phyloP scores from a whole-genome alignment of 805 yeast species.

The Candida vaughaniae region DNA sequence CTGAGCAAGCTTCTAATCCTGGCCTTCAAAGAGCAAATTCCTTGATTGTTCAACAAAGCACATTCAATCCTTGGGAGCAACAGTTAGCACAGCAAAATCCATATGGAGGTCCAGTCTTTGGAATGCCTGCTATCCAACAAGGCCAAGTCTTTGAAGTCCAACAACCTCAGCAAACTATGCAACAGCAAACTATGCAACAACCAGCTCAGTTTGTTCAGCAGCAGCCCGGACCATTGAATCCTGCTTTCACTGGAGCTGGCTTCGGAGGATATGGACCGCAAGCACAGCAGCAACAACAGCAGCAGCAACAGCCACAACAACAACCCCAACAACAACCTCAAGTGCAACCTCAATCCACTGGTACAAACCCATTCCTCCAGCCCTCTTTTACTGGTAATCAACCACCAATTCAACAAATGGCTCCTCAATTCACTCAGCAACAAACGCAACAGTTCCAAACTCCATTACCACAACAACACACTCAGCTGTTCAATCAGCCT shows the following conservation, averaged over 20 bases:
- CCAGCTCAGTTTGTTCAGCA: slow-evolving; percentile 4
- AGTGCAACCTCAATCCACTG: slow-evolving; percentile 17
- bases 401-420: slow-evolving; percentile 11
- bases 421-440: slow-evolving; percentile 19
- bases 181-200: slow-evolving; percentile 6
- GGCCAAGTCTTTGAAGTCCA: slow-evolving; percentile 6
- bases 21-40: slow-evolving; percentile 20
- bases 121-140: slow-evolving; percentile 15
- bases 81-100: slow-evolving; percentile 8
- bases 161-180: slow-evolving; percentile 7
- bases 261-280: slow-evolving; percentile 53
- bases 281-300: slow-evolving; percentile 18
- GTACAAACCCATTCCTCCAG: slow-evolving; percentile 22
- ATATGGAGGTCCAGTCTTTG: slow-evolving; percentile 7
- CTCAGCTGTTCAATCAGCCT: slow-evolving; percentile 16
- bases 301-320: slow-evolving; percentile 4
- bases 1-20: too few species aligned
- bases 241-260: slow-evolving; percentile 54
- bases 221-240: slow-evolving; percentile 13
- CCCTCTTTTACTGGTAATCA: slow-evolving; percentile 1
- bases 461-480: slow-evolving; percentile 19
- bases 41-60: slow-evolving; percentile 36
- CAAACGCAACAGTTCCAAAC: slow-evolving; percentile 17
- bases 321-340: too few species aligned
- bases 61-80: slow-evolving; percentile 42